Evolutionary conservation across 352 stramenopile genomes (phyloP).

Genomic region (Phytopythium vexans): DNA sequence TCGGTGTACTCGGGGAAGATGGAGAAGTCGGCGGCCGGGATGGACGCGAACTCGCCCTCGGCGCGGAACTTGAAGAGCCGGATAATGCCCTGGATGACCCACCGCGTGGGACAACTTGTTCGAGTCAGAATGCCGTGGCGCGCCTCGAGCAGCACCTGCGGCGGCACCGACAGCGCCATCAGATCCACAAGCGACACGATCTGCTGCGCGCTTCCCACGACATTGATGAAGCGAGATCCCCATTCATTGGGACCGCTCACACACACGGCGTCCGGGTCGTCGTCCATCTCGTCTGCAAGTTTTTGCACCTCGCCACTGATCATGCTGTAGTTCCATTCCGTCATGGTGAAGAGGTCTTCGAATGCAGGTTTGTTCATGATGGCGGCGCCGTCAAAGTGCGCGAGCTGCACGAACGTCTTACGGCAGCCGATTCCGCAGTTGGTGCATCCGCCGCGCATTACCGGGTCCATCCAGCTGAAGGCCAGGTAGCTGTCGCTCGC

Average conservation of each 20-base stretch:
- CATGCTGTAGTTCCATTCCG: constrained; percentile 9
- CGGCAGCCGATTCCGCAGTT: constrained; percentile 14
- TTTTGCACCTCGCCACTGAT: background rate
- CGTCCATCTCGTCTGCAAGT: background rate
- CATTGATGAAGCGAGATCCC: background rate
- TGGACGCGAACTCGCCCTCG: constrained; percentile 6
- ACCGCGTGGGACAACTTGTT: constrained; percentile 12
- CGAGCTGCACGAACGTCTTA: constrained; percentile 17
- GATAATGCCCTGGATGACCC: constrained; percentile 16
- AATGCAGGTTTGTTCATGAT: constrained; percentile 22
- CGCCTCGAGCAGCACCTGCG: constrained; percentile 12
- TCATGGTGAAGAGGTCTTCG: constrained; percentile 15
- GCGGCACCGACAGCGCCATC: constrained; percentile 5
- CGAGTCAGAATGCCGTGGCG: constrained; percentile 8
- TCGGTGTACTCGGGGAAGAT: constrained; percentile 16
- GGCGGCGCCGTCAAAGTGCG: constrained; percentile 13
- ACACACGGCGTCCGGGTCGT: background rate
- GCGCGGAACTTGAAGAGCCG: constrained; percentile 4
- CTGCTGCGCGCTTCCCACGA: background rate
- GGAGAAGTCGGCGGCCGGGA: constrained; percentile 15
- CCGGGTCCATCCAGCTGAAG: constrained; percentile 20
- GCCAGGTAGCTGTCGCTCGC: constrained; percentile 24
- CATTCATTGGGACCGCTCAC: constrained; percentile 1
- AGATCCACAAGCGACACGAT: background rate
- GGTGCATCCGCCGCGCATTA: constrained; percentile 23